Percentiles rank a stretch among this genome's conserved stretches.
These are phyloP conservation scores for Inga laurina DNA, from an alignment of 306 rosid species.

Conservation along the genomic window DNA sequence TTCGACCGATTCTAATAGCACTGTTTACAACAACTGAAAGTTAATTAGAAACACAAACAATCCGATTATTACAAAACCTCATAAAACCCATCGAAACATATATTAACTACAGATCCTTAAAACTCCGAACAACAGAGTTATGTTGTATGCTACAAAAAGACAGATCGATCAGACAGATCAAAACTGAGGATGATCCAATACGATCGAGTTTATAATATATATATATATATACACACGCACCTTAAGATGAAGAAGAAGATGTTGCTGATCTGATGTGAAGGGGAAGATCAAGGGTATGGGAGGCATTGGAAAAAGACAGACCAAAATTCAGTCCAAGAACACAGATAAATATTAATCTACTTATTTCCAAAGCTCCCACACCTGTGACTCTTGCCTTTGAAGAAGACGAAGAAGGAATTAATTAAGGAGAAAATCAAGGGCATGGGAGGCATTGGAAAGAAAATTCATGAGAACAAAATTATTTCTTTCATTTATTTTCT, in stretches of 20 bases:
- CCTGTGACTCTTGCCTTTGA: slow-evolving; percentile 20
- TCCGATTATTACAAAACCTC: not conserved
- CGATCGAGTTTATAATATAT: not conserved
- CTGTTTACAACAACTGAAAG: too few relatives aligned
- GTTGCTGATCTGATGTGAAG: not conserved
- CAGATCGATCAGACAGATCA: not conserved
- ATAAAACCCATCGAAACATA: not conserved
- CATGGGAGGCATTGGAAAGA: slow-evolving; percentile 28
- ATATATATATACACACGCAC: not conserved
- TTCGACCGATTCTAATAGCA: too few relatives aligned
- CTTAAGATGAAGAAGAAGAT: not conserved
- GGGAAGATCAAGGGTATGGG: not conserved
- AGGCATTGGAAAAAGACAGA: slow-evolving; percentile 1
- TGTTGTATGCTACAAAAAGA: not conserved
- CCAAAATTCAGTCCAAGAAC: not conserved
- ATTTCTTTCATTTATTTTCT: not conserved
- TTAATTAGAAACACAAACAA: not conserved
- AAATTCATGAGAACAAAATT: not conserved
- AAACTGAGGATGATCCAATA: not conserved
- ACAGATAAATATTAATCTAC: not conserved
- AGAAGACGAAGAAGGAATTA: too few relatives aligned
- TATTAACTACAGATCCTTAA: not conserved
- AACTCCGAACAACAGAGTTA: too few relatives aligned
- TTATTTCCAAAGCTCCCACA: slow-evolving; percentile 27
- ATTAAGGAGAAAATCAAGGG: slow-evolving; percentile 11